These are phyloP conservation scores for Pyrrhoderma noxium DNA, from an alignment of 1,284 basidiomycete species.

Conservation along the genomic window DNA sequence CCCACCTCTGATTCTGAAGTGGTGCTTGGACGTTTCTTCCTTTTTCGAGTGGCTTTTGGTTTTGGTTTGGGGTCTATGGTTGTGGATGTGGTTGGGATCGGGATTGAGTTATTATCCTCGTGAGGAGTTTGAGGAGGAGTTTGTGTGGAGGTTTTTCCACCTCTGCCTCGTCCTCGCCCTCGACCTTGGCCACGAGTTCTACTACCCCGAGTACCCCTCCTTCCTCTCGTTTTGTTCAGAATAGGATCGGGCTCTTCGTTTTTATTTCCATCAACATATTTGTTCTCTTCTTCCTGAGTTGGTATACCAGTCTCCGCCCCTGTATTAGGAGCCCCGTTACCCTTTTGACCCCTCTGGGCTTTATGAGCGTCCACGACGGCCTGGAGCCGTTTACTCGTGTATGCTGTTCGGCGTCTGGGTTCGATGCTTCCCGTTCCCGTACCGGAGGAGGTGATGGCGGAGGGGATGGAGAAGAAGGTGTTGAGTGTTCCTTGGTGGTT, in stretches of 20 bases:
- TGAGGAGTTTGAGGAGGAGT: no score
- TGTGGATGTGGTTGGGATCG: no score
- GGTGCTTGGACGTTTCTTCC: conserved; percentile 1
- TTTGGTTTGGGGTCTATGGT: no score
- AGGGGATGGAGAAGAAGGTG: conserved; percentile 53
- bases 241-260: no score
- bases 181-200: not conserved
- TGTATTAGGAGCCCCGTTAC: not conserved
- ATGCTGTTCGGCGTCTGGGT: conserved; percentile 73
- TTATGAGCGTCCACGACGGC: conserved; percentile 83
- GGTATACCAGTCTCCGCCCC: no score
- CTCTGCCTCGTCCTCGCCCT: not conserved
- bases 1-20: conserved; percentile 26
- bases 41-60: not conserved
- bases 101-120: no score
- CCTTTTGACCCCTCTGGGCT: conserved; percentile 28
- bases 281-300: no score
- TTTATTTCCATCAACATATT: no score
- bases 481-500: conserved; percentile 73
- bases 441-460: no score
- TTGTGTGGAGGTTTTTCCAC: conserved; percentile 8
- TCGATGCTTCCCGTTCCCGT: conserved; percentile 57
- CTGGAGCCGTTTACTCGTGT: conserved; percentile 82
- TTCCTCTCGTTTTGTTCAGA: no score
- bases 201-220: not conserved